These are phyloP conservation scores for Aspergillus wentii DNA, from an alignment of 495 filamentous ascomycete genomes.

Conservation along the genomic window DNA sequence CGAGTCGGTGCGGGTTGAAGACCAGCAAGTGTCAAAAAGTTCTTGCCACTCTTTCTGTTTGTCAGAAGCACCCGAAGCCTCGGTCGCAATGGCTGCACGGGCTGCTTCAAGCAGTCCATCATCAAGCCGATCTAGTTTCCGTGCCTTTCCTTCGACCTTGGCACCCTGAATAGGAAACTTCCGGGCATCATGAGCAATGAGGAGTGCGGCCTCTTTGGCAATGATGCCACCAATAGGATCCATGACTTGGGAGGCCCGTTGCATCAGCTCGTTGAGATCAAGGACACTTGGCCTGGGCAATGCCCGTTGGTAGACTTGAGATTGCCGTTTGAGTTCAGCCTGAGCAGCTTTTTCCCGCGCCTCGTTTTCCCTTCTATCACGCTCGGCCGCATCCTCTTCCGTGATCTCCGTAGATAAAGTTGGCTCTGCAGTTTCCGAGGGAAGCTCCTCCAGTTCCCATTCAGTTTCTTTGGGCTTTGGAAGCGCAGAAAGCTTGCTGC, in stretches of 20 bases:
- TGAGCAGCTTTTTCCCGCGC: conserved; percentile 65
- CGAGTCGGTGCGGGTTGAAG: conserved; percentile 51
- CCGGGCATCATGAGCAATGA: conserved; percentile 77
- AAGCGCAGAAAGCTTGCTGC: conserved; percentile 66
- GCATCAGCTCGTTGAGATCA: conserved; percentile 63
- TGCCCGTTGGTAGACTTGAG: conserved; percentile 80
- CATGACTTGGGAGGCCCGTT: conserved; percentile 46
- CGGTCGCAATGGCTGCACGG: conserved; percentile 67
- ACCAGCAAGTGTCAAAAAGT: conserved; percentile 63
- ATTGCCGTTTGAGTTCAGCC: conserved; percentile 76
- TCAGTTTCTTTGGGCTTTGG: conserved; percentile 90
- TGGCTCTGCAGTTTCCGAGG: conserved; percentile 72
- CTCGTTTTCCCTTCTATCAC: conserved; percentile 67
- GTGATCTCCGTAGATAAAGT: conserved; percentile 40
- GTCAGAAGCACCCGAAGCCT: conserved; percentile 43
- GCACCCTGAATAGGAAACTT: conserved; percentile 66
- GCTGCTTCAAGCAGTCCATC: conserved; percentile 70
- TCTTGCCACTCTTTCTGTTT: conserved; percentile 52
- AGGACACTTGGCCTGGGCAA: conserved; percentile 74
- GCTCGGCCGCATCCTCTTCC: conserved; percentile 81
- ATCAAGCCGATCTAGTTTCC: conserved; percentile 60
- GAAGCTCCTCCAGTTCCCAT: conserved; percentile 82
- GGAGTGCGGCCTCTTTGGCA: conserved; percentile 66
- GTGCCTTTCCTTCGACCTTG: conserved; percentile 55
- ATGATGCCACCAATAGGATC: conserved; percentile 59